Percentiles rank a stretch among this genome's conserved stretches.
Conservation (phyloP, 1,284 basidiomycete genomes). For the Marasmius fiardii region DNA sequence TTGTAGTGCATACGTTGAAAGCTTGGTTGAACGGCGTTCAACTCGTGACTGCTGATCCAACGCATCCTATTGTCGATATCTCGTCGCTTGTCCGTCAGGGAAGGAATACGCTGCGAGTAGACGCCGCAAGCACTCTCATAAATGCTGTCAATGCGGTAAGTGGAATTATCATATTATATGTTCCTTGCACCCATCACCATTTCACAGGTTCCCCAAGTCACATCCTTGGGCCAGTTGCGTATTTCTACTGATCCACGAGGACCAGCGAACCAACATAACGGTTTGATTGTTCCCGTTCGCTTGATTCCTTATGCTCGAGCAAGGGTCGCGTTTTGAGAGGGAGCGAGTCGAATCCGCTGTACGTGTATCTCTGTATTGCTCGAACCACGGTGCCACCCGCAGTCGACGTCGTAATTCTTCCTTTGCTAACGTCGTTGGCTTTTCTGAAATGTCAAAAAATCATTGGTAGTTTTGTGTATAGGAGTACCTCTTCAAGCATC, state of each 20-base stretch:
- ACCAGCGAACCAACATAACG: slow-evolving; percentile 13
- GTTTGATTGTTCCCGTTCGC: slow-evolving; percentile 12
- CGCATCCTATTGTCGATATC: slow-evolving; percentile 15
- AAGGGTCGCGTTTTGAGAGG: neutral
- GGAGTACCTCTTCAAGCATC: no score
- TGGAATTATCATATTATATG: neutral
- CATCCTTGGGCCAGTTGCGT: slow-evolving; percentile 13
- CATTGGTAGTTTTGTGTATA: no score
- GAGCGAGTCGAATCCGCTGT: no score
- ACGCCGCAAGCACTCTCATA: slow-evolving; percentile 16
- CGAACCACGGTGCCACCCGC: no score
- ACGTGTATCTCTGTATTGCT: no score
- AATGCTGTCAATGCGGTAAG: slow-evolving; percentile 18
- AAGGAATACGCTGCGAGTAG: slow-evolving; percentile 13
- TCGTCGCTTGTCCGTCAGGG: slow-evolving; percentile 12
- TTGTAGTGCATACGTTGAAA: slow-evolving; percentile 17
- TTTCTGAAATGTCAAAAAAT: no score
- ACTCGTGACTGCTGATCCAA: slow-evolving; percentile 16
- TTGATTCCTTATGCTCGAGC: slow-evolving; percentile 16
- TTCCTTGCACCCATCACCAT: neutral
- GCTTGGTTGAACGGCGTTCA: slow-evolving; percentile 16
- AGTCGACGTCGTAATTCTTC: no score
- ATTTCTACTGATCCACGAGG: slow-evolving; percentile 1
- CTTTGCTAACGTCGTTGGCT: no score
- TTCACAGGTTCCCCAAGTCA: slow-evolving; percentile 9